A percentile compares a stretch with the other conserved stretches of the same genome.
These are phyloP conservation scores for Macrolepiota albuminosa DNA, from an alignment of 768 basidiomycete genomes.

Conservation along the genomic window DNA sequence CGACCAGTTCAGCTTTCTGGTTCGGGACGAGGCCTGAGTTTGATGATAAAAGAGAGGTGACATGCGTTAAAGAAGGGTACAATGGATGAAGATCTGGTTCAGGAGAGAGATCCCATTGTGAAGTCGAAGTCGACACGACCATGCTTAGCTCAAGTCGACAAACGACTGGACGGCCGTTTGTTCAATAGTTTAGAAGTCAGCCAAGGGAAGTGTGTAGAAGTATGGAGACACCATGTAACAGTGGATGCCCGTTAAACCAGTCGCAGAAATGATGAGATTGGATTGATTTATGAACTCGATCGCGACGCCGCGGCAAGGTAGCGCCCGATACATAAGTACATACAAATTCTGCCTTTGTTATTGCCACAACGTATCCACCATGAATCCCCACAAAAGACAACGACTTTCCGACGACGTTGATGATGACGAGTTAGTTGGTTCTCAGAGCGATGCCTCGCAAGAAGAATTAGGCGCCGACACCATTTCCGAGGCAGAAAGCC, in stretches of 20 bases:
- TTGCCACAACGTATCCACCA: slow-evolving; percentile 15
- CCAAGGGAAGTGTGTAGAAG: neutral
- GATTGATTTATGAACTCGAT: slow-evolving; percentile 1
- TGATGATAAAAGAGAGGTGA: slow-evolving; percentile 59
- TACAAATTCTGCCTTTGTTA: slow-evolving; percentile 2
- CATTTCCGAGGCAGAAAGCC: slow-evolving; percentile 13
- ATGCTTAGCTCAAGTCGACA: neutral
- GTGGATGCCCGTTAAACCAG: slow-evolving; percentile 3
- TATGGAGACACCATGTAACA: slow-evolving; percentile 6
- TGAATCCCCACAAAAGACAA: slow-evolving; percentile 53
- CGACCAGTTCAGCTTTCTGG: slow-evolving; percentile 66
- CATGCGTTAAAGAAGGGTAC: slow-evolving; percentile 61
- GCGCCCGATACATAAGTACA: neutral
- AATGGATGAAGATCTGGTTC: slow-evolving; percentile 81
- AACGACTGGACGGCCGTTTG: neutral
- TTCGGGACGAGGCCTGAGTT: slow-evolving; percentile 62
- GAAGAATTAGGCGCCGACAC: slow-evolving; percentile 12
- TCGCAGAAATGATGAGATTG: neutral
- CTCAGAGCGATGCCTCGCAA: slow-evolving; percentile 15
- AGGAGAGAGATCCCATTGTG: slow-evolving; percentile 52
- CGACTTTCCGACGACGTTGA: slow-evolving; percentile 32
- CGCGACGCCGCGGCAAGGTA: neutral
- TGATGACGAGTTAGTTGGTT: slow-evolving; percentile 9
- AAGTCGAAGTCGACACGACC: slow-evolving; percentile 16
- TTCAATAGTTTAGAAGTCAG: neutral